Conservation (phyloP, 768 basidiomycete species). For the Termitomyces sp. region DNA sequence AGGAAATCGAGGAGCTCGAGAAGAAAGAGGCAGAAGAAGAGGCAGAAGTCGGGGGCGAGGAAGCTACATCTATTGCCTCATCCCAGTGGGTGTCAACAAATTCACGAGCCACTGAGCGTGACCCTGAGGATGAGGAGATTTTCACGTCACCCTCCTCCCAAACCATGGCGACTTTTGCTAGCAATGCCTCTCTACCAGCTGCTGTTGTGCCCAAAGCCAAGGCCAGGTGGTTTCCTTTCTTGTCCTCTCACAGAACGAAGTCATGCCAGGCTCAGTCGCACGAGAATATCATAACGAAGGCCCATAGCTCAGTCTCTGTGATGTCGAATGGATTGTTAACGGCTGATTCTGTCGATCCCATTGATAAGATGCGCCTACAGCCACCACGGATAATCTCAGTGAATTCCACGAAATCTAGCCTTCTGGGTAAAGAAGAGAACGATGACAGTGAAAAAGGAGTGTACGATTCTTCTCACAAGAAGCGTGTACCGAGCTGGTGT, state of each 20-base stretch:
- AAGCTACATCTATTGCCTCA: conserved; percentile 50
- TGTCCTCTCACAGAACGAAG: conserved; percentile 27
- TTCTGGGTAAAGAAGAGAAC: conserved; percentile 30
- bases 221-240: conserved; percentile 44
- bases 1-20: conserved; percentile 24
- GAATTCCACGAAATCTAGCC: conserved; percentile 29
- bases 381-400: conserved; percentile 25
- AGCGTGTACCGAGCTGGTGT: conserved; percentile 86
- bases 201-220: conserved; percentile 56
- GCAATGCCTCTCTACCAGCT: conserved; percentile 28
- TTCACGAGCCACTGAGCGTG: conserved; percentile 32
- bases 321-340: conserved; percentile 7
- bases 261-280: background rate
- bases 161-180: conserved; percentile 22
- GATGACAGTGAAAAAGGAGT: conserved; percentile 50
- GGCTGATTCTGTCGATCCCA: conserved; percentile 9
- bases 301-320: conserved; percentile 12
- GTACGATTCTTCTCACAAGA: conserved; percentile 78
- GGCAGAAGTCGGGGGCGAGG: conserved; percentile 28
- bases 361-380: conserved; percentile 13
- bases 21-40: conserved; percentile 35
- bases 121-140: conserved; percentile 34
- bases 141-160: conserved; percentile 22
- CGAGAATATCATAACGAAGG: background rate
- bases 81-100: conserved; percentile 43